Conservation (phyloP, 495 filamentous ascomycete genomes). For the Acidomyces sp. region DNA sequence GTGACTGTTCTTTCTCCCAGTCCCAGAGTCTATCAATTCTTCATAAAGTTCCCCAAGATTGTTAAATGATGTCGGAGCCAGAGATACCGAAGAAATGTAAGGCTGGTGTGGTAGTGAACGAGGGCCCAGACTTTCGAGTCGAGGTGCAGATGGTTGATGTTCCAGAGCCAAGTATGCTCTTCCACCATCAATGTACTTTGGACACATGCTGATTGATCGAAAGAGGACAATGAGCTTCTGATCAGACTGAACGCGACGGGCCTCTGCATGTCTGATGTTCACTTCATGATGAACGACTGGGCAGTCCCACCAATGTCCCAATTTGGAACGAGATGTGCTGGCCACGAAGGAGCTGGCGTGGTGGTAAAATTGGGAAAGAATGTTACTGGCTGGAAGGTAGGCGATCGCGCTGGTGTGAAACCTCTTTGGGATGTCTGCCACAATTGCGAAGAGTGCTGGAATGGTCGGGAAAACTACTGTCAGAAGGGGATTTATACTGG, state of each 20-base stretch:
- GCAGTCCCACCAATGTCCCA: conserved; percentile 35
- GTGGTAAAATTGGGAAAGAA: conserved; percentile 40
- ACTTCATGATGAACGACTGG: conserved; percentile 32
- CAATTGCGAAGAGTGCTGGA: conserved; percentile 36
- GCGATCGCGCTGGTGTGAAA: conserved; percentile 48
- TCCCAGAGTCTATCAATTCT: too few relatives aligned
- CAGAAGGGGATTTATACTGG: conserved; percentile 26
- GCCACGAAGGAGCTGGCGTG: conserved; percentile 45
- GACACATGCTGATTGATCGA: too few relatives aligned
- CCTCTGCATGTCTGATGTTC: conserved; percentile 30
- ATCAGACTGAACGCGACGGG: conserved; percentile 31
- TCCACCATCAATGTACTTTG: background rate
- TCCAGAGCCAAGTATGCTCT: conserved; percentile 35
- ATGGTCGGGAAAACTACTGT: conserved; percentile 29
- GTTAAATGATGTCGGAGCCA: conserved; percentile 13
- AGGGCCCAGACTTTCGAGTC: conserved; percentile 40
- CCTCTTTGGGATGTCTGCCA: conserved; percentile 42
- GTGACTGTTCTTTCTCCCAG: too few relatives aligned
- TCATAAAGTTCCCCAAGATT: too few relatives aligned
- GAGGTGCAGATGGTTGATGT: conserved; percentile 41
- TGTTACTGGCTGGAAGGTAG: conserved; percentile 42
- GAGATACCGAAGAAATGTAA: conserved; percentile 42
- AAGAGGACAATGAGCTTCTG: conserved; percentile 29
- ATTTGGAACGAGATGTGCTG: conserved; percentile 37
- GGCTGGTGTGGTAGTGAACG: conserved; percentile 41